These are phyloP conservation scores for Cryoendolithus antarcticus DNA, from an alignment of 2,329 filamentous ascomycete genomes.

Conservation along the genomic window DNA sequence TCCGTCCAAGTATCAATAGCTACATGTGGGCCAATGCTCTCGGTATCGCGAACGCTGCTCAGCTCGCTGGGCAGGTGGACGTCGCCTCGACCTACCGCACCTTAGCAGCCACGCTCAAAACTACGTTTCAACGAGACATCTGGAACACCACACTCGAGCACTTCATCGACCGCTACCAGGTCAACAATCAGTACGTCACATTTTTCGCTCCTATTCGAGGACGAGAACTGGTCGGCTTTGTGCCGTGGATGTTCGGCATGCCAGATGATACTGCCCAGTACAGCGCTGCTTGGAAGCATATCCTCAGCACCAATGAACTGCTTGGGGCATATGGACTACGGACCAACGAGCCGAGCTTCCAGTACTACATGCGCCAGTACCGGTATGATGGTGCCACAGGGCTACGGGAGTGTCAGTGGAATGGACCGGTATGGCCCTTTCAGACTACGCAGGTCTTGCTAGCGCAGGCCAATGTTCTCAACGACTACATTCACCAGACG, in stretches of 20 bases:
- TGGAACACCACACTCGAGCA: constrained; percentile 34
- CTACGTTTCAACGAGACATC: constrained; percentile 26
- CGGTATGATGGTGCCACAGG: constrained; percentile 24
- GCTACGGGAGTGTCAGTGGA: constrained; percentile 33
- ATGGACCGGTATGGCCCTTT: constrained; percentile 34
- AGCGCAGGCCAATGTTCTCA: constrained; percentile 31
- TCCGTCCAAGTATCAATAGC: constrained; percentile 33
- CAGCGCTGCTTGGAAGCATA: constrained; percentile 27
- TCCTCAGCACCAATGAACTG: constrained; percentile 24
- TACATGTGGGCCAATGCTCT: constrained; percentile 33
- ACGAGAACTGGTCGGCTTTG: constrained; percentile 31
- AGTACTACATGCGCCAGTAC: constrained; percentile 35
- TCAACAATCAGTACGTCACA: constrained; percentile 26
- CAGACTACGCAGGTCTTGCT: constrained; percentile 31
- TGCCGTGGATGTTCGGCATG: constrained; percentile 32
- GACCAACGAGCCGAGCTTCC: constrained; percentile 32
- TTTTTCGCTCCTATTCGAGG: constrained; percentile 31
- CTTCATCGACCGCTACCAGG: constrained; percentile 33
- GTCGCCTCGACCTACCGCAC: constrained; percentile 10
- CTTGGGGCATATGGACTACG: constrained; percentile 26
- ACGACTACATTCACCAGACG: constrained; percentile 26
- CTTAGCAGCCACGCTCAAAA: constrained; percentile 25
- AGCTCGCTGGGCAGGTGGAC: constrained; percentile 17
- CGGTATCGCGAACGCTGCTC: constrained; percentile 30
- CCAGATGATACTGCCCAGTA: constrained; percentile 28